Conservation (phyloP, 75 land plant species). For the Selaginella tamariscina region DNA sequence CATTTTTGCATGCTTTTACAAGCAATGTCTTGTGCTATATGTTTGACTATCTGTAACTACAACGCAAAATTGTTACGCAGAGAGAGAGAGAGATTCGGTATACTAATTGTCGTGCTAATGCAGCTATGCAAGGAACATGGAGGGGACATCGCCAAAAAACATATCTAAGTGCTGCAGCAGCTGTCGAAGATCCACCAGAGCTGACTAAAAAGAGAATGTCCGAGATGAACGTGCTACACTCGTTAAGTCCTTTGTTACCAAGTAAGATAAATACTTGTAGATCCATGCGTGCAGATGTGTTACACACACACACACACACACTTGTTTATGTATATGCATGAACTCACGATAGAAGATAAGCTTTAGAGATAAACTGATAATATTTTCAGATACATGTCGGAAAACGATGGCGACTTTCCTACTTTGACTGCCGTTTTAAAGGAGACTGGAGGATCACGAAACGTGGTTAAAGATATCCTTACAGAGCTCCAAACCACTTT, state of each 20-base stretch:
- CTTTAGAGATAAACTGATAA: not conserved
- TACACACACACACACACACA: too few relatives aligned
- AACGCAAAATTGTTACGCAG: too few relatives aligned
- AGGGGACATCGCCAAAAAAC: not conserved
- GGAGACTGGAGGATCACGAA: conserved; percentile 23
- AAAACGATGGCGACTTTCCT: conserved; percentile 21
- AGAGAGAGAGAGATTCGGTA: too few relatives aligned
- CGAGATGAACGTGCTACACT: not conserved
- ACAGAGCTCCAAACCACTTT: conserved; percentile 12
- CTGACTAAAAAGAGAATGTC: not conserved
- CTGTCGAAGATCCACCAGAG: not conserved
- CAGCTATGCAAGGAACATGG: not conserved
- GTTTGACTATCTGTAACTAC: too few relatives aligned
- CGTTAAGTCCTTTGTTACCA: not conserved
- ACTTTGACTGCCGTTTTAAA: conserved; percentile 18
- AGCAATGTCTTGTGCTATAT: too few relatives aligned
- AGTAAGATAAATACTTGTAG: not conserved
- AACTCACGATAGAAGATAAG: not conserved
- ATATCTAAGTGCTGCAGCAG: not conserved
- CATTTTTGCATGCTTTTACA: too few relatives aligned
- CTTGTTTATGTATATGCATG: too few relatives aligned
- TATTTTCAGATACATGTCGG: conserved; percentile 21
- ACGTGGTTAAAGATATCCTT: conserved; percentile 21
- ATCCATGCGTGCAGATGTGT: not conserved
- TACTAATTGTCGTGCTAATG: too few relatives aligned